Conservation (phyloP, 2,329 filamentous ascomycete species). For the Botrytis hyacinthi region DNA sequence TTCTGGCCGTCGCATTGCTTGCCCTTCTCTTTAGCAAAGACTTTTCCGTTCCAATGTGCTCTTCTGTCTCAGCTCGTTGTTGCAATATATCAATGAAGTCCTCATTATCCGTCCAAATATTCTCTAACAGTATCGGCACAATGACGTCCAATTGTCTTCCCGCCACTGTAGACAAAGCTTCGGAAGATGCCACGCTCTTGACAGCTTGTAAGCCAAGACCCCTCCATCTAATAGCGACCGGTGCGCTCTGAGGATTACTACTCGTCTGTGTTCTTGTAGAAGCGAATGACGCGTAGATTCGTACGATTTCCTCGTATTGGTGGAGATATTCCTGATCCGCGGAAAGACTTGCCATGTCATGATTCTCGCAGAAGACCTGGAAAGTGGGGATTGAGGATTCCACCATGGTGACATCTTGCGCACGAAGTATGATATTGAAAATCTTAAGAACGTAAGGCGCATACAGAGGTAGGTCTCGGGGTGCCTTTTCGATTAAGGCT, state of each 20-base stretch:
- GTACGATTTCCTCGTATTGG: slow-evolving; percentile 80
- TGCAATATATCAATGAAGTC: slow-evolving; percentile 68
- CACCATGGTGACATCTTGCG: slow-evolving; percentile 86
- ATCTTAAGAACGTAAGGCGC: slow-evolving; percentile 81
- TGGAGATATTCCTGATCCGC: slow-evolving; percentile 80
- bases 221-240: slow-evolving; percentile 75
- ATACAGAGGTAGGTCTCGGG: slow-evolving; percentile 86
- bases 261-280: slow-evolving; percentile 56
- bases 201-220: slow-evolving; percentile 74
- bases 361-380: slow-evolving; percentile 82
- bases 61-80: slow-evolving; percentile 63
- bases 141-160: slow-evolving; percentile 75
- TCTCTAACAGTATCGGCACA: slow-evolving; percentile 82
- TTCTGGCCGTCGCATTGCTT: slow-evolving; percentile 76
- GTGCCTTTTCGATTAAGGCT: slow-evolving; percentile 88
- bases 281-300: slow-evolving; percentile 75
- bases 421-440: slow-evolving; percentile 76
- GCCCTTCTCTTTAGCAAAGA: slow-evolving; percentile 62
- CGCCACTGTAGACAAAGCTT: slow-evolving; percentile 72
- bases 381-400: slow-evolving; percentile 87
- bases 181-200: slow-evolving; percentile 75
- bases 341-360: slow-evolving; percentile 80
- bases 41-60: slow-evolving; percentile 65
- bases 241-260: slow-evolving; percentile 61
- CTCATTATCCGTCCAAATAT: slow-evolving; percentile 74